Conservation (phyloP, 2,329 filamentous ascomycete genomes). For the Claviceps monticola region DNA sequence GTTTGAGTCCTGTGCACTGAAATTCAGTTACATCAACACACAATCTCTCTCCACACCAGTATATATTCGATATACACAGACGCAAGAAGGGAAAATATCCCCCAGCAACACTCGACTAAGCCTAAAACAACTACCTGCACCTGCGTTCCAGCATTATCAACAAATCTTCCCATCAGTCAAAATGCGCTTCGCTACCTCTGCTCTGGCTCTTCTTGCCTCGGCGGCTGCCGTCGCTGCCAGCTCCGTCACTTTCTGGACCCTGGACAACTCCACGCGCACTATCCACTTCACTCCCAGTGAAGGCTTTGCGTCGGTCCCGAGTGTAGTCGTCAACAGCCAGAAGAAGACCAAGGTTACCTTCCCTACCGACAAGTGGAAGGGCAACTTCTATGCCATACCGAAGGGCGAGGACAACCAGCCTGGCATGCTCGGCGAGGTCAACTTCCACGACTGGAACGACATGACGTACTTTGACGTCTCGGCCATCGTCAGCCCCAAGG, state of each 20-base stretch:
- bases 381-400: slow-evolving; percentile 36
- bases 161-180: slow-evolving; percentile 17
- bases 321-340: slow-evolving; percentile 26
- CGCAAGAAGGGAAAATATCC: not conserved
- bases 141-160: not conserved
- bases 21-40: slow-evolving; percentile 3
- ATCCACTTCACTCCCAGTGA: slow-evolving; percentile 35
- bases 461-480: slow-evolving; percentile 45
- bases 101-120: not conserved
- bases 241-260: slow-evolving; percentile 45
- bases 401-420: slow-evolving; percentile 26
- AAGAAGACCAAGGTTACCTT: slow-evolving; percentile 27
- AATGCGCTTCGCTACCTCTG: slow-evolving; percentile 39
- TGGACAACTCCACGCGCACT: slow-evolving; percentile 36
- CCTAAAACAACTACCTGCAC: not conserved
- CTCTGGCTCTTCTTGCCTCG: slow-evolving; percentile 29
- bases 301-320: slow-evolving; percentile 20
- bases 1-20: not conserved
- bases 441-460: slow-evolving; percentile 33
- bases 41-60: slow-evolving; percentile 4
- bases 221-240: slow-evolving; percentile 28
- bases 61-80: not conserved
- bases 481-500: slow-evolving; percentile 38
- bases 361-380: slow-evolving; percentile 27
- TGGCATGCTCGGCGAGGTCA: slow-evolving; percentile 40